Base-by-base conservation (phyloP, 352 stramenopile genomes). In the Sclerospora graminicola region DNA sequence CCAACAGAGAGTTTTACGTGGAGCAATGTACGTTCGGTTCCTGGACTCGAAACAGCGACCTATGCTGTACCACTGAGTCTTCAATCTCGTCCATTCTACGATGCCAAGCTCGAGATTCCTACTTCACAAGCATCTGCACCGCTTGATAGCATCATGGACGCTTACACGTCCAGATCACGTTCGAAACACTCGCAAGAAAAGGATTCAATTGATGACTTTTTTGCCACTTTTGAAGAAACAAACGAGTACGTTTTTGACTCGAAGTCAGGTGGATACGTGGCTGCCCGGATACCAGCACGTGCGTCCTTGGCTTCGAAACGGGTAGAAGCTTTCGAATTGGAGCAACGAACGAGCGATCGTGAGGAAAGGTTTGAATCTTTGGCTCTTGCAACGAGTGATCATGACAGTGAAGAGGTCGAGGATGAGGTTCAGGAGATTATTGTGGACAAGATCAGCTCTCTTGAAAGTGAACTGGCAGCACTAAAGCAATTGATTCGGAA, bases 171-270 rank as follows among this genome's bases (percentile, higher is more conserved):
- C 50, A 28, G 28, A 14, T 50, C 49, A 21, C 45, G 31, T 21
- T 29, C 20, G 11, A 58, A 49, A 40, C 49, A 42, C 5, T 7
- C 39, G 15, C 32, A 38, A 35, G 35, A 13, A 0, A 49, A 49
- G 32, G 50, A 66, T 5, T 69, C 73, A 8, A 45, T 85, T n/a
- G 74, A 89, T 34, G 77, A 87, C 45, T 71, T 77, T 30, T 87
- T 89, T 49, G 69, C 74, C 0, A 67, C 80, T 16, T 89, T 87
- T 43, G 77, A 89, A 55, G 66, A 66, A 20, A 73, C 66, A 0
- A 80, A 78, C n/a, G 69, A 87, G 20, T 89, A 89, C 43, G 63
- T 85, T 2, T 87, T 87, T 35, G 77, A 89, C 19, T 45, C 66
- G 23, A 51, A 34, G 4, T 75, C 60, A 4, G 74, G 72, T 18